Base-by-base conservation (phyloP, 1,284 basidiomycete genomes). In the Ganoderma sinense region DNA sequence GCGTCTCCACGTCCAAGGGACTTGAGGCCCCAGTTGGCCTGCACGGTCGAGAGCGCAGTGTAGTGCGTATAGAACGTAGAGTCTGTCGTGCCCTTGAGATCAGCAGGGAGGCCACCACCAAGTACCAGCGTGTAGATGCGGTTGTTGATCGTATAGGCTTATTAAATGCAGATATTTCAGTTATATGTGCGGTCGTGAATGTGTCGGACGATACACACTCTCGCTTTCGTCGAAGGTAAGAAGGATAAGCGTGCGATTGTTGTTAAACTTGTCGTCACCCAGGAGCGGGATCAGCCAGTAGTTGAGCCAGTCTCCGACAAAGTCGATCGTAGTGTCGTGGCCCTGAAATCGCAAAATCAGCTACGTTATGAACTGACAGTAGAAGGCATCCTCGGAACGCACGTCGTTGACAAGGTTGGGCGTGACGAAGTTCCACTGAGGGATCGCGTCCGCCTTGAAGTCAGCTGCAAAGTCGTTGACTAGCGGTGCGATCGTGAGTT, bases 51-150 rank as follows among this genome's bases (percentile, higher is more conserved):
- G 61, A 93, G 77, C 59, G 79, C 76, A 10, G 89, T 90, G 81
- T 92, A 93, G 79, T 93, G 92, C 1, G 88, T 87, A 79, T 91
- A 91, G 82, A 85, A 90, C 0, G 82, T 86, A 20, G 79, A 65
- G 76, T 91, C 89, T 33, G 77, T 83, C 11, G 85, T 88, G 31
- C 85, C 85, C 20, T 78, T 75, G 36, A 86, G 76, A 16, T 79
- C 64, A 23, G 69, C 48, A 4, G 89, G 88, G 33, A 91, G 74
- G n/a, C 82, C 87, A 16, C 80, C 81, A 61, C 90, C 90, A 41
- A 92, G 81, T 5, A 89, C 80, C 29, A 91, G 67, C 3, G 84
- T 79, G 73, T 79, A 84, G 53, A 91, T 79, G 4, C 78, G 77
- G 75, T 90, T 91, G 73, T 86, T 84, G 61, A 80, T 76, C 16